Evolutionary conservation across 768 basidiomycete genomes (phyloP), one percentile per base, ranked within the genome.

Genomic region (Psilocybe cyanescens): DNA sequence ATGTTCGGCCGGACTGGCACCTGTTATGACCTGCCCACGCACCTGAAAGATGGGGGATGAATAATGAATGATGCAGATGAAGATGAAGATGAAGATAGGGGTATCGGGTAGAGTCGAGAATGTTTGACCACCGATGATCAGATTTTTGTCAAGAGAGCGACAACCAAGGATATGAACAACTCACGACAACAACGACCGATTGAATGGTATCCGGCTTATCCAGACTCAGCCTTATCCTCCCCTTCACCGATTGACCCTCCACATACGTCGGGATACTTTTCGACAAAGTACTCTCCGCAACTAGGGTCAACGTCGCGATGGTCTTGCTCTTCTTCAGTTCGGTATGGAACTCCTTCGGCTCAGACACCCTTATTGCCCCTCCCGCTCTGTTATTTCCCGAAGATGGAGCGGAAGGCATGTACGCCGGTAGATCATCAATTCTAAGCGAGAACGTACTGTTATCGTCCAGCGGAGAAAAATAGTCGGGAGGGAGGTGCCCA

Each of bases 301-400:
- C 72, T 16, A 86, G 69, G 16, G 74, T 71, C 50, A 88, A 71
- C 29, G 76, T 73, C 17, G 83, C 75, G 82, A 82, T 86, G 5
- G 75, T 65, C 28, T 81, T 76, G 30, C 67, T 71, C 55, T 66
- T 61, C 28, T 65, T 69, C 4, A 70, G 56, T n/a, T 65, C 61
- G 52, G 59, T 65, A 11, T 61, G 63, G 51, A 78, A 74, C 14
- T 73, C 65, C 59, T 69, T 74, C 16, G 65, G 59, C 51, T 53
- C 39, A 6, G 47, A 47, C n/a, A 11, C 4, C n/a, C 0, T 8
- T 14, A 49, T 8, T n/a, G 46, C 47, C 14, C 41, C 41, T 44
- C n/a, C 41, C 1, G 41, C 41, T 44, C 41, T 44, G 41, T 16
- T 44, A 12, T n/a, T 44, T 14, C 41, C 41, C n/a, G 41, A 44